Conservation (phyloP, 495 filamentous ascomycete genomes). For the Pseudomonodictys pantanalensis region DNA sequence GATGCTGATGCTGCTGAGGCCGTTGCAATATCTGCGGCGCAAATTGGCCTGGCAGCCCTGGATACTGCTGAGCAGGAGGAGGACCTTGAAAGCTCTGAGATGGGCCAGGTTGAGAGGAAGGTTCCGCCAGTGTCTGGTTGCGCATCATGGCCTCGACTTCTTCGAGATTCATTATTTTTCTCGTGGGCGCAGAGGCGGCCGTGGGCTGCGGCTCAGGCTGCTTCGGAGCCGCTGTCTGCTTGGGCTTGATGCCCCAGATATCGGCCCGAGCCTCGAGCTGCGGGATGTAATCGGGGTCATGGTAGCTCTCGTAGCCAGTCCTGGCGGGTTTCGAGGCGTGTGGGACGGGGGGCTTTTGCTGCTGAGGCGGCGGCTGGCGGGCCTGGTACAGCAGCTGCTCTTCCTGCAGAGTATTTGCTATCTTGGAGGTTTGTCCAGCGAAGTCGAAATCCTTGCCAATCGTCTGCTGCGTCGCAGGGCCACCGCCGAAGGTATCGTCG, state of each 20-base stretch:
- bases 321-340: conserved; percentile 55
- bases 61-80: conserved; percentile 15
- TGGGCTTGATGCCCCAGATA: conserved; percentile 77
- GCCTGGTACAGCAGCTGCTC: conserved; percentile 73
- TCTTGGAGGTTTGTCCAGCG: conserved; percentile 84
- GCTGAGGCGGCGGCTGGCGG: conserved; percentile 37
- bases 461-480: conserved; percentile 42
- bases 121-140: conserved; percentile 49
- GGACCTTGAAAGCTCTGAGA: conserved; percentile 4
- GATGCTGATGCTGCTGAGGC: conserved; percentile 31
- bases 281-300: conserved; percentile 68
- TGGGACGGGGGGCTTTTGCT: conserved; percentile 42
- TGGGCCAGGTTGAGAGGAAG: conserved; percentile 33
- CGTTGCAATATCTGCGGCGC: conserved; percentile 43
- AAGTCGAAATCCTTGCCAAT: conserved; percentile 97
- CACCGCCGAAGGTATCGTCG: conserved; percentile 89
- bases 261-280: conserved; percentile 90
- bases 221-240: conserved; percentile 47
- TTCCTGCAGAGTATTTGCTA: conserved; percentile 78
- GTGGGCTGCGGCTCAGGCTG: conserved; percentile 20
- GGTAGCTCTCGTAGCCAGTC: conserved; percentile 87
- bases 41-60: conserved; percentile 4
- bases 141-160: conserved; percentile 95
- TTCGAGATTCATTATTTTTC: conserved; percentile 92
- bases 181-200: conserved; percentile 33